A percentile compares a stretch with the other conserved stretches of the same genome.
phyloP scores from a whole-genome alignment of 73 alveolate species.

The Paramecium primaurelia region DNA sequence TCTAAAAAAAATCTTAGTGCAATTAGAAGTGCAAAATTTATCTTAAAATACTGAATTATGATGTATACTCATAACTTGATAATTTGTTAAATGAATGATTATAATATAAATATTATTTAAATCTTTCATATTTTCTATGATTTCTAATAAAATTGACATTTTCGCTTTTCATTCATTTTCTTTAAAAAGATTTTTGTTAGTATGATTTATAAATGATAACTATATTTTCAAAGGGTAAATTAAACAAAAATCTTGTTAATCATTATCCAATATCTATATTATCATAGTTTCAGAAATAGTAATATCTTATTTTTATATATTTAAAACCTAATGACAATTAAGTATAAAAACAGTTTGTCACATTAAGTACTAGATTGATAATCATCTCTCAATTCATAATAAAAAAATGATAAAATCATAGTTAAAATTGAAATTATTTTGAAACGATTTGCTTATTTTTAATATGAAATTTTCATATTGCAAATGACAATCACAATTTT shows the following conservation, averaged over 20 bases:
- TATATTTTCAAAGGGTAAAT: not conserved
- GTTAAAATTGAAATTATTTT: not conserved
- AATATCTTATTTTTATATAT: not conserved
- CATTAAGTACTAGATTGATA: not conserved
- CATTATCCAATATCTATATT: not conserved
- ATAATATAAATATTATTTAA: not conserved
- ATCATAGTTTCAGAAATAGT: not conserved
- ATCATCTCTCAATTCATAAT: not conserved
- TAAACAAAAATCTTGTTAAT: not conserved
- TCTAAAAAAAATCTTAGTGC: not conserved
- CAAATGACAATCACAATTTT: not conserved
- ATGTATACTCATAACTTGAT: not conserved
- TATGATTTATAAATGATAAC: not conserved
- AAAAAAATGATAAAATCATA: not conserved
- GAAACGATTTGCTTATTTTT: not conserved
- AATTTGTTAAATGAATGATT: not conserved
- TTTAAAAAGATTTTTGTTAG: not conserved
- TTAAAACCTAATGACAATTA: not conserved
- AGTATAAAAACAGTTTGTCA: not conserved
- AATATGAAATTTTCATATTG: not conserved
- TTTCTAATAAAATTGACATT: not conserved
- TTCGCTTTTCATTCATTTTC: not conserved
- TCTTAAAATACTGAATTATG: conserved; percentile 31
- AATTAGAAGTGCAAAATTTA: conserved; percentile 6
- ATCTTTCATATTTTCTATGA: not conserved